These are phyloP conservation scores for Thinopyrum elongatum DNA, from an alignment of 176 grass and related monocot genomes.

Conservation along the genomic window DNA sequence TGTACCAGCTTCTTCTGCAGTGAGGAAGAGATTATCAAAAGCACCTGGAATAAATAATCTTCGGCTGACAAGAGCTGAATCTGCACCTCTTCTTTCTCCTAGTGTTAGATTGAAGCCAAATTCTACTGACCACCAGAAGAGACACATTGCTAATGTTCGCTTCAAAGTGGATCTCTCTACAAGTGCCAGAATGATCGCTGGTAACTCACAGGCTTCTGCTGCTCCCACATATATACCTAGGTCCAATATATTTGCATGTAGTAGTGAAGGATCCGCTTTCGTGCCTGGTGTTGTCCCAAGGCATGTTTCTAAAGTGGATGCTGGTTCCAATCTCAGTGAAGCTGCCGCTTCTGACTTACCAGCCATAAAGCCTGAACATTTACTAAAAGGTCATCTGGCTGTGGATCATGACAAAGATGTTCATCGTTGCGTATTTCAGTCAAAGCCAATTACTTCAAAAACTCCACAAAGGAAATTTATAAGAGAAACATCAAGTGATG, in stretches of 20 bases:
- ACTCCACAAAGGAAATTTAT: conserved; percentile 22
- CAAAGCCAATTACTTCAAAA: conserved; percentile 37
- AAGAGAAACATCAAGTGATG: conserved; percentile 47
- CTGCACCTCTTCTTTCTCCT: conserved; percentile 36
- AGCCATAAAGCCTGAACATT: conserved; percentile 20
- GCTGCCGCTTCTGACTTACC: neutral
- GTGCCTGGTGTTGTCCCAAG: conserved; percentile 30
- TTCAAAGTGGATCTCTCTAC: conserved; percentile 32
- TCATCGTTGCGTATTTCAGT: conserved; percentile 14
- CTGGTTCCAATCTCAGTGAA: conserved; percentile 23
- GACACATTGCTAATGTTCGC: conserved; percentile 21
- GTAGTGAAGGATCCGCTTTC: conserved; percentile 30
- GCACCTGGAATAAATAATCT: conserved; percentile 31
- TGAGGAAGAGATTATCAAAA: conserved; percentile 54
- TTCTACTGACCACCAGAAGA: conserved; percentile 29
- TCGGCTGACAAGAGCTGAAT: conserved; percentile 48
- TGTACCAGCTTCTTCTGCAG: conserved; percentile 32
- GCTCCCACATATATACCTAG: conserved; percentile 27
- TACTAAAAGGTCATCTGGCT: conserved; percentile 7
- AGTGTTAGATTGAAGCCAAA: conserved; percentile 41
- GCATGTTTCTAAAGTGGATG: conserved; percentile 38
- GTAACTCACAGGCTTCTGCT: neutral
- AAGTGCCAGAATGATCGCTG: conserved; percentile 4
- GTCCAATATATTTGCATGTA: conserved; percentile 7
- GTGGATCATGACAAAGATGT: conserved; percentile 30